A percentile compares a stretch with the other conserved stretches of the same genome.
Evolutionary conservation across 768 basidiomycete species (phyloP).

Genomic region (Psilocybe sp.): DNA sequence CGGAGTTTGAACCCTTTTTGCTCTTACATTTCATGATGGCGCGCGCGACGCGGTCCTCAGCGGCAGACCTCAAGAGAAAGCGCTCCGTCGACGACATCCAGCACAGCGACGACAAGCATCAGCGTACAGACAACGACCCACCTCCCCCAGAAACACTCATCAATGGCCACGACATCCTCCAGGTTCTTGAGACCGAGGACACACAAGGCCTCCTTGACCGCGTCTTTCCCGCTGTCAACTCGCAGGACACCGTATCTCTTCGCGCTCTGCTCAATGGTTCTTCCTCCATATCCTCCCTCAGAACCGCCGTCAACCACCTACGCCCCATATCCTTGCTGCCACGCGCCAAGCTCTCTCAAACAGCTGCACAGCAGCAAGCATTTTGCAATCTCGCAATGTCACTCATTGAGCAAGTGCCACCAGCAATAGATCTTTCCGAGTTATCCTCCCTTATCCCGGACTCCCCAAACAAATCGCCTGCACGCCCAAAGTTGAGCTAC

Average conservation of each 20-base stretch:
- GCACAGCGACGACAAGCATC: conserved; percentile 49
- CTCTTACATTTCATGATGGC: conserved; percentile 52
- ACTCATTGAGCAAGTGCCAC: conserved; percentile 70
- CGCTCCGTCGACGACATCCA: conserved; percentile 38
- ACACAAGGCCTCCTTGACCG: conserved; percentile 78
- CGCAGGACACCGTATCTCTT: conserved; percentile 30
- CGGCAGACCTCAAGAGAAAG: conserved; percentile 58
- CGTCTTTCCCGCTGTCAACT: conserved; percentile 53
- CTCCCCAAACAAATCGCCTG: conserved; percentile 17
- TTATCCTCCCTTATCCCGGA: conserved; percentile 39
- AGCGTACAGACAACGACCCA: conserved; percentile 32
- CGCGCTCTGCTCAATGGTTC: conserved; percentile 16
- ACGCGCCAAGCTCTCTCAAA: conserved; percentile 58
- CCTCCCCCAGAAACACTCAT: conserved; percentile 9
- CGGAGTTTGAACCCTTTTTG: conserved; percentile 32
- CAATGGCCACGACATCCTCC: conserved; percentile 19
- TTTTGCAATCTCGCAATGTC: conserved; percentile 75
- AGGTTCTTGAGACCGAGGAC: conserved; percentile 37
- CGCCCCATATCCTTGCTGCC: conserved; percentile 66
- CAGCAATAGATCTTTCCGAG: conserved; percentile 41
- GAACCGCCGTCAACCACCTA: conserved; percentile 67
- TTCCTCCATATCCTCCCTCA: conserved; percentile 13
- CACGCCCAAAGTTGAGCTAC: conserved; percentile 48
- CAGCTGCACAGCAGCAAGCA: conserved; percentile 65
- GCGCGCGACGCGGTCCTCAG: conserved; percentile 70